Evolutionary conservation across 2,329 filamentous ascomycete genomes (phyloP).

Genomic region (Lojkania enalia): DNA sequence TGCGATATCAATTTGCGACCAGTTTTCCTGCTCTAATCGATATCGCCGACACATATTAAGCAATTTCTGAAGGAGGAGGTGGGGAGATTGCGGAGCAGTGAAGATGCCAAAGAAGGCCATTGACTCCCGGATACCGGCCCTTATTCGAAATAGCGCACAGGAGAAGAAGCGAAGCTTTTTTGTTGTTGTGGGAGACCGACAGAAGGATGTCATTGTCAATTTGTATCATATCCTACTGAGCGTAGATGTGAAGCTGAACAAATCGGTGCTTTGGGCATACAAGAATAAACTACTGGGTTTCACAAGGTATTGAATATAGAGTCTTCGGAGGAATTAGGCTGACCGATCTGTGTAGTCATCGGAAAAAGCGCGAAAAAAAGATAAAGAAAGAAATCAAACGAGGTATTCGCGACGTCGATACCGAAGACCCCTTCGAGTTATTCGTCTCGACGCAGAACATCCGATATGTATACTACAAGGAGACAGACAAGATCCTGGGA

Average conservation of each 20-base stretch:
- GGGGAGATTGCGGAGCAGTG: constrained; percentile 36
- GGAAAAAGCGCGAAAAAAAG: constrained; percentile 96
- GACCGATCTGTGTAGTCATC: constrained; percentile 60
- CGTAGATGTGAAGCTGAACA: constrained; percentile 90
- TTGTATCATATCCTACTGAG: constrained; percentile 91
- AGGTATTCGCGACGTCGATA: constrained; percentile 88
- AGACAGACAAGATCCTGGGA: constrained; percentile 97
- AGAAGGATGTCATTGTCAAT: constrained; percentile 96
- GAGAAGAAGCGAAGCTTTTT: constrained; percentile 99
- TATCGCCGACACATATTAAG: not conserved
- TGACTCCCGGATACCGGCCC: constrained; percentile 45
- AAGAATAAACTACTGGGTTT: constrained; percentile 97
- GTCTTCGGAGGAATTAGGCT: constrained; percentile 6
- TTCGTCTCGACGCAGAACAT: constrained; percentile 97
- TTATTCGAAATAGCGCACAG: constrained; percentile 48
- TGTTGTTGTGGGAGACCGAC: constrained; percentile 88
- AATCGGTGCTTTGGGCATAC: constrained; percentile 97
- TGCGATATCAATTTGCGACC: not conserved
- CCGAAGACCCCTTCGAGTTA: constrained; percentile 93
- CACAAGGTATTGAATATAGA: constrained; percentile 60
- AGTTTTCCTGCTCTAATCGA: not conserved
- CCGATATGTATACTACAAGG: constrained; percentile 99
- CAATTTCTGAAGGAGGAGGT: constrained; percentile 21
- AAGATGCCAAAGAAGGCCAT: constrained; percentile 47
- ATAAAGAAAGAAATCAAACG: constrained; percentile 98